These are phyloP conservation scores for Aspergillus sergii DNA, from an alignment of 2,329 filamentous ascomycete genomes.

Conservation along the genomic window DNA sequence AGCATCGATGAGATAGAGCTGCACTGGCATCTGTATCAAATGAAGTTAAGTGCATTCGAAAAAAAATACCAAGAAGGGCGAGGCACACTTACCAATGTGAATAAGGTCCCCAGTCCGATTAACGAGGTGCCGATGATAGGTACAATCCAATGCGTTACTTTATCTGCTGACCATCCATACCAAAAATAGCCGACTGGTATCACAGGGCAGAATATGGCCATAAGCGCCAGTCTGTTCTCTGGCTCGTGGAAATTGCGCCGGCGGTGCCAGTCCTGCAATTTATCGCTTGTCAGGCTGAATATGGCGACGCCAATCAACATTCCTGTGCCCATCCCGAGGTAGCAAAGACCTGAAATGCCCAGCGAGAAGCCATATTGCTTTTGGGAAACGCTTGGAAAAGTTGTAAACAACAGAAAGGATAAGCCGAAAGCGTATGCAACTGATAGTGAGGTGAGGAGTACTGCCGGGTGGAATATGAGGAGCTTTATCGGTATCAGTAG, in stretches of 20 bases:
- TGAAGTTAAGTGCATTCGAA: background rate
- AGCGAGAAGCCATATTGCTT: background rate
- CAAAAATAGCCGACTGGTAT: background rate
- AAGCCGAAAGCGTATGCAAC: background rate
- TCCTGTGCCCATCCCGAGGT: background rate
- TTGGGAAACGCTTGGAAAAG: background rate
- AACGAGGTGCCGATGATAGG: background rate
- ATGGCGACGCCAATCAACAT: background rate
- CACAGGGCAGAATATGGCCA: background rate
- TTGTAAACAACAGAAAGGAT: background rate
- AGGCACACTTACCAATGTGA: background rate
- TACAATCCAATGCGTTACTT: background rate
- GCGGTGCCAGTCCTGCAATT: background rate
- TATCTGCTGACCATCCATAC: background rate
- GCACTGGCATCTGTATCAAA: background rate
- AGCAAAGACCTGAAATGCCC: background rate
- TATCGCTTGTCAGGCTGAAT: background rate
- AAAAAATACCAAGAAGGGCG: rapidly evolving
- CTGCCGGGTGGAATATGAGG: background rate
- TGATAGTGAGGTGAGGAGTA: background rate
- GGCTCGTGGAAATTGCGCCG: background rate
- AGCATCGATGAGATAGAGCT: background rate
- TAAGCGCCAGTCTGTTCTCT: background rate
- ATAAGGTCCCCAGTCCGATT: background rate
- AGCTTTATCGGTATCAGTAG: background rate